Base-by-base conservation (phyloP, 768 basidiomycete species). In the Suillus placidus region DNA sequence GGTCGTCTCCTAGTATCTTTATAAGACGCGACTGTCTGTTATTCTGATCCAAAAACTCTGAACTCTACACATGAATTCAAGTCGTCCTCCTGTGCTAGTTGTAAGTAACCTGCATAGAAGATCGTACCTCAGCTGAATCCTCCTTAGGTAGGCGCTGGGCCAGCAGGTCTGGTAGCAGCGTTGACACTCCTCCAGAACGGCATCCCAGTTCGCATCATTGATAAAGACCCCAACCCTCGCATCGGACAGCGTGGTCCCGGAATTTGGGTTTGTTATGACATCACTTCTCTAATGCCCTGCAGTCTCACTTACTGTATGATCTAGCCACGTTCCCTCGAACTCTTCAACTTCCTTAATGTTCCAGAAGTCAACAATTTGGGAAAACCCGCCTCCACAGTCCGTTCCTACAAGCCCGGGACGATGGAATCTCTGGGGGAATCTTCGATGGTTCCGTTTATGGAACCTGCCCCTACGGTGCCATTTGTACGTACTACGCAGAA, bases 141-240 rank as follows among this genome's bases (percentile, higher is more conserved):
- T 38, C 23, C 37, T 47, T 35, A 84, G 83, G 82, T 81, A 42
- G 83, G 83, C 42, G 81, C 78, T 38, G 83, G 83, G 13, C 82
- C 83, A 7, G 77, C 82, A 42, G 83, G 84, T 45, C 75, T 84
- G 8, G 79, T 82, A 56, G 74, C 79, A 58, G 82, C 81, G 2
- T 75, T 83, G 2, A 69, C 76, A 8, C 80, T 85, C 3, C 66
- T 71, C 0, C 66, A 71, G 16, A 76, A 75, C 42, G 76, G 73
- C 8, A 66, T 81, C 18, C 69, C 30, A 38, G 60, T 55, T 40
- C 63, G 65, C n/a, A 66, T 66, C 32, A 66, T 66, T 3, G 65
- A 66, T 4, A 63, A 66, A 34, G 51, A 63, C 3, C 66, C 76
- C 0, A 56, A 72, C 4, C 76, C 75, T 16, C 74, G 75, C 26